Conservation (phyloP, 2,329 filamentous ascomycete species). For the Mycosphaerelloides madeirae region DNA sequence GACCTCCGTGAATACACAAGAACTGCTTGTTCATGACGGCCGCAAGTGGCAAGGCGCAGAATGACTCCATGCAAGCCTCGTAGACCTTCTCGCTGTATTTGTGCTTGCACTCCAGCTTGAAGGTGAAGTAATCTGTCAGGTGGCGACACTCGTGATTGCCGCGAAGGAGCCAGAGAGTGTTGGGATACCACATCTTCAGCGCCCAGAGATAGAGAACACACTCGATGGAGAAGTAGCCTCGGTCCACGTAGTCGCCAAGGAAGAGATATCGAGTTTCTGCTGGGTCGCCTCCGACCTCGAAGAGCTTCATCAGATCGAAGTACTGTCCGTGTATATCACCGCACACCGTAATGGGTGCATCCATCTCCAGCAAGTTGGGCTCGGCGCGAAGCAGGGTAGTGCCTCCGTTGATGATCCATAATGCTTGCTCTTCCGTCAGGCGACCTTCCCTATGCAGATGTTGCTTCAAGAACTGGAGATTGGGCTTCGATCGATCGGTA, state of each 20-base stretch:
- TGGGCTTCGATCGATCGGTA: constrained; percentile 78
- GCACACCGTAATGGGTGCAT: constrained; percentile 96
- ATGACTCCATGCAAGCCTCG: constrained; percentile 97
- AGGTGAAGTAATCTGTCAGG: constrained; percentile 99
- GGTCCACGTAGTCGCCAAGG: constrained; percentile 94
- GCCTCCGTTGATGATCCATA: constrained; percentile 88
- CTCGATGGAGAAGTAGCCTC: constrained; percentile 98
- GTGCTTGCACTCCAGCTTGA: constrained; percentile 99
- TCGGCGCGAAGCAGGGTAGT: constrained; percentile 83
- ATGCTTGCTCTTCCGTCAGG: constrained; percentile 91
- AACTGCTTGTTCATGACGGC: constrained; percentile 99
- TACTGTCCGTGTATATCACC: constrained; percentile 98
- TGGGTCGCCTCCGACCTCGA: constrained; percentile 95
- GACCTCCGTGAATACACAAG: constrained; percentile 91
- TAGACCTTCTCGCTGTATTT: constrained; percentile 97
- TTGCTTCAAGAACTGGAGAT: constrained; percentile 92
- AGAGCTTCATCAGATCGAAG: constrained; percentile 99
- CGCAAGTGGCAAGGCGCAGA: constrained; percentile 87
- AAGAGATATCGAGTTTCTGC: constrained; percentile 96
- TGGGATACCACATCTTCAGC: constrained; percentile 98
- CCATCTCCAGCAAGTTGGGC: constrained; percentile 97
- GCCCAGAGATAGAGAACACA: constrained; percentile 97
- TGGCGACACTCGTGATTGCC: constrained; percentile 99
- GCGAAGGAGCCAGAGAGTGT: constrained; percentile 92
- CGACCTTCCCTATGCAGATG: constrained; percentile 98